Conservation (phyloP, 768 basidiomycete species). For the Hydnomerulius pinastri region DNA sequence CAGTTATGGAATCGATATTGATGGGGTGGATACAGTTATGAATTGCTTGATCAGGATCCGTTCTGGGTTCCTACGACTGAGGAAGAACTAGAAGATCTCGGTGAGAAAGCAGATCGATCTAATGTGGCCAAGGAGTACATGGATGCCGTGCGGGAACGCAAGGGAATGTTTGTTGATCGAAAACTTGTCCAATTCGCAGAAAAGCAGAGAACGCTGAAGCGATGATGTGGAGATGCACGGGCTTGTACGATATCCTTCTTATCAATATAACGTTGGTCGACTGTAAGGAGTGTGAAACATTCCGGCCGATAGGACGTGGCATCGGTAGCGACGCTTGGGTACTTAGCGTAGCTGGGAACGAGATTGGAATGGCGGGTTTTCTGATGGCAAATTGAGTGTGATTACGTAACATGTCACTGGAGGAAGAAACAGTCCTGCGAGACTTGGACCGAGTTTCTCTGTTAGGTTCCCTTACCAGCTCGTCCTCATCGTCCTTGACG, state of each 20-base stretch:
- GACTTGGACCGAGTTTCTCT: slow-evolving; percentile 16
- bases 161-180: slow-evolving; percentile 93
- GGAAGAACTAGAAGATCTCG: slow-evolving; percentile 94
- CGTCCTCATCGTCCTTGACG: slow-evolving; percentile 13
- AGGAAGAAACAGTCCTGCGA: slow-evolving; percentile 12
- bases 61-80: slow-evolving; percentile 99
- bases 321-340: slow-evolving; percentile 16
- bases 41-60: slow-evolving; percentile 90
- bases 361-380: neutral
- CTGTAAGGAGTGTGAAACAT: too few species aligned
- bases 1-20: slow-evolving; percentile 10
- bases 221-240: slow-evolving; percentile 37
- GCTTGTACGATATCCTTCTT: neutral
- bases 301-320: too few species aligned
- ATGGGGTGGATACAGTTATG: slow-evolving; percentile 59
- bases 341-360: neutral
- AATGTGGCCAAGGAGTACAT: slow-evolving; percentile 95
- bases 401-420: slow-evolving; percentile 29
- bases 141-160: slow-evolving; percentile 87
- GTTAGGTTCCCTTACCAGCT: slow-evolving; percentile 11
- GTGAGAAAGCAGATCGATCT: slow-evolving; percentile 90
- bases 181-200: slow-evolving; percentile 97
- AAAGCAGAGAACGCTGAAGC: slow-evolving; percentile 89
- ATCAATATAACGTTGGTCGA: too few species aligned
- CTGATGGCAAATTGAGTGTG: neutral